These are phyloP conservation scores for Fagus crenata DNA, from an alignment of 306 rosid genomes.

Conservation along the genomic window DNA sequence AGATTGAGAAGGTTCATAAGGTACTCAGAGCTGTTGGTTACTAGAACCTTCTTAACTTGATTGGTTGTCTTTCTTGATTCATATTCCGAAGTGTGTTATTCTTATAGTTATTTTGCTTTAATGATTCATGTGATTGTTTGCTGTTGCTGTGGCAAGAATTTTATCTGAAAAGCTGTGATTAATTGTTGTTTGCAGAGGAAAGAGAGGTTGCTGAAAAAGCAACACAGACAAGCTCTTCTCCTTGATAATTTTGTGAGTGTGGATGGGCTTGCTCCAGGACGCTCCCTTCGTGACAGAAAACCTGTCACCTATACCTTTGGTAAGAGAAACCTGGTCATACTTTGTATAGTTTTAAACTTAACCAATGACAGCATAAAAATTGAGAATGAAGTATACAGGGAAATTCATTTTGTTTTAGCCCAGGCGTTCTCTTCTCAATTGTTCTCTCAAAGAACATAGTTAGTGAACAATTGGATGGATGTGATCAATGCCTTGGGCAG, in stretches of 20 bases:
- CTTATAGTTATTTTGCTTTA: neutral
- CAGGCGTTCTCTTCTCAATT: too few species aligned
- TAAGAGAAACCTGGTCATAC: conserved; percentile 39
- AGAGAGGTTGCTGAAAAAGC: conserved; percentile 92
- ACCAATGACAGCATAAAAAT: neutral
- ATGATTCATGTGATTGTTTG: neutral
- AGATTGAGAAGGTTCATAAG: conserved; percentile 97
- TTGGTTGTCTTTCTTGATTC: conserved; percentile 10
- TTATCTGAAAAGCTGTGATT: conserved; percentile 22
- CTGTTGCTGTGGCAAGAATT: conserved; percentile 3
- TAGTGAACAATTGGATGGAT: too few species aligned
- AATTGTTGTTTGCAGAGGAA: conserved; percentile 56
- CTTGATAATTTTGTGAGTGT: conserved; percentile 74
- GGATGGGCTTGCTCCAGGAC: conserved; percentile 92
- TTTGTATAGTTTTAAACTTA: neutral
- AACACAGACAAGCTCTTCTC: conserved; percentile 94
- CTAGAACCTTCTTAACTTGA: neutral
- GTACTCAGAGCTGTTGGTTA: conserved; percentile 40
- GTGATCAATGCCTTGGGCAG: too few species aligned
- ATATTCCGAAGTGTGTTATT: conserved; percentile 19
- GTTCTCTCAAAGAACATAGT: too few species aligned
- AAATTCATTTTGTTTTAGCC: too few species aligned
- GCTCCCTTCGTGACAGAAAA: conserved; percentile 97
- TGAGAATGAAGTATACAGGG: neutral
- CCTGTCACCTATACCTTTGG: conserved; percentile 98